Evolutionary conservation across 2,329 filamentous ascomycete species (phyloP).

Genomic region (Thermomyces lanuginosus): DNA sequence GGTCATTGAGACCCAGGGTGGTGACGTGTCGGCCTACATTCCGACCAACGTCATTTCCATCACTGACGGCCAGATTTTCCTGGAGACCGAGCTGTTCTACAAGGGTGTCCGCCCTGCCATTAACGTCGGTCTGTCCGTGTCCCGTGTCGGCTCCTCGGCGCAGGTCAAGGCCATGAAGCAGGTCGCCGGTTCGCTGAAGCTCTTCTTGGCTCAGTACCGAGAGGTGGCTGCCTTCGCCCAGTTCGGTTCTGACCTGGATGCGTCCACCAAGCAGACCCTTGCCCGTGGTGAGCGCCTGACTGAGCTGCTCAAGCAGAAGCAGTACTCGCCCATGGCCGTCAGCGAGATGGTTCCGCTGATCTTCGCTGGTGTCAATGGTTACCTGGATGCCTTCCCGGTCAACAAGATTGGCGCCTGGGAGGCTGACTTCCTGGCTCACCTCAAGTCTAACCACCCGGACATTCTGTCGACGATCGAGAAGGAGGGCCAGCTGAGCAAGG

Average conservation of each 20-base stretch:
- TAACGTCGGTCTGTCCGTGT: constrained; percentile 99
- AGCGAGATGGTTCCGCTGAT: constrained; percentile 99
- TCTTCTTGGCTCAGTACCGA: constrained; percentile 99
- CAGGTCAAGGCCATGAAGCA: constrained; percentile 99
- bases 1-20: constrained; percentile 98
- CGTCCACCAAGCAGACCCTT: constrained; percentile 96
- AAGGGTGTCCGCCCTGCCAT: constrained; percentile 99
- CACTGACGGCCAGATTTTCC: constrained; percentile 98
- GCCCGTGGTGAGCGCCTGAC: constrained; percentile 96
- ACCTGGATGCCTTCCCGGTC: constrained; percentile 77
- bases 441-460: constrained; percentile 78
- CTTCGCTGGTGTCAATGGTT: constrained; percentile 97
- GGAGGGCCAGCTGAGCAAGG: constrained; percentile 93
- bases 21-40: constrained; percentile 99
- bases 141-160: constrained; percentile 97
- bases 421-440: constrained; percentile 78
- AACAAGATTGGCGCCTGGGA: constrained; percentile 87
- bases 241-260: constrained; percentile 99
- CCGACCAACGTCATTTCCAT: constrained; percentile 99
- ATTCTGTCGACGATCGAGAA: constrained; percentile 77
- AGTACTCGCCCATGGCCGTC: constrained; percentile 96
- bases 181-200: constrained; percentile 97
- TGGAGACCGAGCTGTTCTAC: constrained; percentile 99
- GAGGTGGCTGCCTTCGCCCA: constrained; percentile 98
- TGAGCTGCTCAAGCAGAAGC: constrained; percentile 99